phyloP scores from a whole-genome alignment of 768 basidiomycete genomes.

The Mycena floridula region DNA sequence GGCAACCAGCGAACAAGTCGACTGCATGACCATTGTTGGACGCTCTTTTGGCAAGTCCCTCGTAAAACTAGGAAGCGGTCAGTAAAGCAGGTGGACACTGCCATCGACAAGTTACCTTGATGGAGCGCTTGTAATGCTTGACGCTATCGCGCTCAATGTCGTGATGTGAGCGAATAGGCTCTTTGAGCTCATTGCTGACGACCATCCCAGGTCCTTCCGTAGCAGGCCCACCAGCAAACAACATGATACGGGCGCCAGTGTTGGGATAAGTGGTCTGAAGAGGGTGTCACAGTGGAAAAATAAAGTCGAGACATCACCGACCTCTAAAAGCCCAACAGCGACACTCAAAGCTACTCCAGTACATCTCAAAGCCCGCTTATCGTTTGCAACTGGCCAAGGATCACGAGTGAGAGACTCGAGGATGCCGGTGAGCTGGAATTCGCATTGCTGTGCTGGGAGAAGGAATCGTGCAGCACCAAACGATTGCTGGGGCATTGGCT shows the following conservation, averaged over 20 bases:
- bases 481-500: constrained; percentile 72
- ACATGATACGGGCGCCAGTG: constrained; percentile 93
- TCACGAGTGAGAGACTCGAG: constrained; percentile 84
- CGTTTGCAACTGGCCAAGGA: constrained; percentile 96
- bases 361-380: constrained; percentile 89
- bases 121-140: constrained; percentile 95
- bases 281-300: no score
- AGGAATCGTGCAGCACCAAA: constrained; percentile 89
- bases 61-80: constrained; percentile 71
- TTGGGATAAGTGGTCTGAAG: constrained; percentile 96
- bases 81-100: neutral
- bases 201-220: constrained; percentile 98
- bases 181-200: constrained; percentile 90
- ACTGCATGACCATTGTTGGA: constrained; percentile 94
- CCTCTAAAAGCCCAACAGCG: constrained; percentile 83
- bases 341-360: constrained; percentile 94
- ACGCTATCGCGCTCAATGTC: constrained; percentile 96
- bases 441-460: constrained; percentile 85
- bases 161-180: constrained; percentile 97
- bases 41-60: constrained; percentile 85
- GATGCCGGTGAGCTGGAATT: constrained; percentile 93
- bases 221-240: constrained; percentile 92
- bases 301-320: no score
- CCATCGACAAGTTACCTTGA: constrained; percentile 57
- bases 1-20: constrained; percentile 93